Base-by-base conservation (phyloP, 192 early-diverging fungal species). In the Nowakowskiella sp. region DNA sequence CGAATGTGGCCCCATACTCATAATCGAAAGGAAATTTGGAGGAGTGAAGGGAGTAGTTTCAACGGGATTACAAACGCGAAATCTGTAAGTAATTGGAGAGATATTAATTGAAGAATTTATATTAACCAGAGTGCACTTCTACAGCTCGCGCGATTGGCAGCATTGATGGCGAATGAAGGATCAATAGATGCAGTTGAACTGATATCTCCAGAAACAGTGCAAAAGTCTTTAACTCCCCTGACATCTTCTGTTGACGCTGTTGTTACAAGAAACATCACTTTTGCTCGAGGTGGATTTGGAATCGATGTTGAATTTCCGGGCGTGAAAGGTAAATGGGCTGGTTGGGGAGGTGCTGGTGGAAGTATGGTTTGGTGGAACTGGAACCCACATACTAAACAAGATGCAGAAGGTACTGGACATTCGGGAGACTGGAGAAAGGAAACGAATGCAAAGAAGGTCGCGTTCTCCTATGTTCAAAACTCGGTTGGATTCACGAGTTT, bases 271-370 rank as follows among this genome's bases (percentile, higher is more conserved):
- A 51, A 53, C 16, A 44, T 67, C 3, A 57, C 50, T 9, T 62
- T 57, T 42, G 44, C 49, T 28, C 47, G 44, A 10, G 74, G 82
- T 34, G 82, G 76, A 4, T 68, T 61, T 61, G 61, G 57, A n/a
- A 27, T 43, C 8, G 51, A 61, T 8, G 58, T 73, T 27, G 51
- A 56, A 13, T 62, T 71, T 28, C 55, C 64, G 5, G 57, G 65
- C 2, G 23, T 6, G 4, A 29, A 54, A 10, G 52, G 23, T 4
- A 32, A 23, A 3, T 74, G 65, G 64, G 32, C 71, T 34, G 81
- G 83, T 13, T 85, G 83, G 83, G 72, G 70, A 2, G 85, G 85
- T 1, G 70, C 68, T 3, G 83, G 85, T 4, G 85, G 85, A 0
- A 70, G 65, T 25, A 51, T 83, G 44, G 61, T 78, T 16, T 47